These are phyloP conservation scores for Populus tremula DNA, from an alignment of 345 rosid species.

Conservation along the genomic window DNA sequence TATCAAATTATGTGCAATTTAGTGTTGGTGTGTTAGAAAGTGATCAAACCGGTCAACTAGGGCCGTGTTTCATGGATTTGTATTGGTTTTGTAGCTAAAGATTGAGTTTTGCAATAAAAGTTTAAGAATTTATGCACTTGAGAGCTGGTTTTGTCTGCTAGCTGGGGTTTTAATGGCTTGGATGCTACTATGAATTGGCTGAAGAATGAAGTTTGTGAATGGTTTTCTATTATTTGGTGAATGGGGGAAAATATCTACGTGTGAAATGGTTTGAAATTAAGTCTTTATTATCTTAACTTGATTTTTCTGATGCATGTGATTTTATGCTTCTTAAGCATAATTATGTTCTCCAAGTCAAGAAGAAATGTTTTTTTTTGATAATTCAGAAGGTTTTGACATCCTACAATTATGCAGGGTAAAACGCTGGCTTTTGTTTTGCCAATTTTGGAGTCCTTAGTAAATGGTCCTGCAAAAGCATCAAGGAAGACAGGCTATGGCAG, in stretches of 20 bases:
- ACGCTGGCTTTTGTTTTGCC: slow-evolving; percentile 97
- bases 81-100: not conserved
- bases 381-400: not conserved
- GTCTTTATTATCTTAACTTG: not conserved
- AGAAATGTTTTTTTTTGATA: not conserved
- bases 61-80: not conserved
- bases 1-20: not conserved
- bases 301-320: not conserved
- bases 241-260: not conserved
- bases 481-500: slow-evolving; percentile 79
- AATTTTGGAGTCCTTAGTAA: slow-evolving; percentile 76
- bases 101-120: not conserved
- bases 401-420: slow-evolving; percentile 61
- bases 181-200: too few relatives aligned
- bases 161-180: not conserved
- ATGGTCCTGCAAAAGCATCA: slow-evolving; percentile 54
- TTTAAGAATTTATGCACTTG: not conserved
- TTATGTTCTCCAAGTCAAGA: not conserved
- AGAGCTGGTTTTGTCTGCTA: not conserved
- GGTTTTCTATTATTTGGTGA: not conserved
- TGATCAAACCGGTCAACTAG: not conserved
- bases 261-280: not conserved
- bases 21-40: not conserved
- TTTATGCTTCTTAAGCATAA: not conserved
- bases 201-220: not conserved